A percentile compares a stretch with the other conserved stretches of the same genome.
Conservation (phyloP, 129 eudicot species). For the Sambucus nigra region DNA sequence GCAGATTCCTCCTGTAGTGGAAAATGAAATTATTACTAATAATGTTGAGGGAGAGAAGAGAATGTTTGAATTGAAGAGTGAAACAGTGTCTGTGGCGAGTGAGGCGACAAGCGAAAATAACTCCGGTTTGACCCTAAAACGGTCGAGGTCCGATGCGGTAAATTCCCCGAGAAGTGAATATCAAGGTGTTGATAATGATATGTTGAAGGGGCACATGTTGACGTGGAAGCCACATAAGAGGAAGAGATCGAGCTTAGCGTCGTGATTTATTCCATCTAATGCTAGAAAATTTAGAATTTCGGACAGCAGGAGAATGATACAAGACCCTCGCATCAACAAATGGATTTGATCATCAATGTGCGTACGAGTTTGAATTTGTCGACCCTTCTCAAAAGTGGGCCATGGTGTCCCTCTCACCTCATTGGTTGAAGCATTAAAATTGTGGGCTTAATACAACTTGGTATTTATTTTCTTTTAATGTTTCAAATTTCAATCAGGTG, state of each 20-base stretch:
- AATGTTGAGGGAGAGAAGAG: slow-evolving; percentile 23
- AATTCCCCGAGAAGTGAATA: slow-evolving; percentile 28
- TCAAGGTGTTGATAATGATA: slow-evolving; percentile 22
- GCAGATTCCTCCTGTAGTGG: slow-evolving; percentile 11
- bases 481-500: too few relatives aligned
- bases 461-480: too few relatives aligned
- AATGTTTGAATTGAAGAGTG: slow-evolving; percentile 30
- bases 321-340: too few relatives aligned
- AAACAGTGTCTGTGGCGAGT: slow-evolving; percentile 24
- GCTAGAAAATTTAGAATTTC: too few relatives aligned
- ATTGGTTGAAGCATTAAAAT: too few relatives aligned
- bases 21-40: slow-evolving; percentile 10
- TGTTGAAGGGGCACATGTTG: slow-evolving; percentile 24
- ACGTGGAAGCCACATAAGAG: slow-evolving; percentile 74
- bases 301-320: too few relatives aligned
- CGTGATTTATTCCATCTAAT: slow-evolving; percentile 13
- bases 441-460: too few relatives aligned
- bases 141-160: slow-evolving; percentile 20
- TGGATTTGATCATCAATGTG: too few relatives aligned
- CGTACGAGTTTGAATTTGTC: too few relatives aligned
- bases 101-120: slow-evolving; percentile 40
- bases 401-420: too few relatives aligned
- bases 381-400: too few relatives aligned
- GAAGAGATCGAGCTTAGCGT: slow-evolving; percentile 55
- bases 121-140: slow-evolving; percentile 22